Conservation (phyloP, 2,329 filamentous ascomycete species). For the Didymosphaeria variabile region DNA sequence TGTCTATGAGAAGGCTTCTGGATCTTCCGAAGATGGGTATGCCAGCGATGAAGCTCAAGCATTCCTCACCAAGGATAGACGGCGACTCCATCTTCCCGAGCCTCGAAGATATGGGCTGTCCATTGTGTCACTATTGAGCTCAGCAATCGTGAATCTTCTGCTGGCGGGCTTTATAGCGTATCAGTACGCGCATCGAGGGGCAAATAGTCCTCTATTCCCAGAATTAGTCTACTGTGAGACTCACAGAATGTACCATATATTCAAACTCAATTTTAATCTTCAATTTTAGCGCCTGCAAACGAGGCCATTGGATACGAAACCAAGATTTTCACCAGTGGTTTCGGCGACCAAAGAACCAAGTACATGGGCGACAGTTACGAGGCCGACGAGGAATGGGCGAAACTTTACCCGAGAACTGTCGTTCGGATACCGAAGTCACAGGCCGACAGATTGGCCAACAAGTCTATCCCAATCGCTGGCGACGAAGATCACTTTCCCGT, state of each 20-base stretch:
- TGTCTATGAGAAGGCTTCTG: neutral
- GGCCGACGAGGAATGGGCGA: neutral
- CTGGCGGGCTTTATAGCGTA: neutral
- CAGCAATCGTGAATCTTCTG: neutral
- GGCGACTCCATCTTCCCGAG: neutral
- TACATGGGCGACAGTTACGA: conserved; percentile 3
- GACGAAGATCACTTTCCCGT: neutral
- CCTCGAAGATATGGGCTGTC: neutral
- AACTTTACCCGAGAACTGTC: neutral
- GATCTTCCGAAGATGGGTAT: neutral
- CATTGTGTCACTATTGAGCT: neutral
- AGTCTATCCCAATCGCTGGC: neutral
- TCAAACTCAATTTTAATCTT: neutral
- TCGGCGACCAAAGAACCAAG: neutral
- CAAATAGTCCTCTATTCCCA: neutral
- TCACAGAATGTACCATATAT: neutral
- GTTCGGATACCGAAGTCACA: neutral
- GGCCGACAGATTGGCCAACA: neutral
- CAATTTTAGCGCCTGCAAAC: neutral
- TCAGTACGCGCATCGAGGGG: neutral
- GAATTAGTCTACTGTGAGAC: neutral
- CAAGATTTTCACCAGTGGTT: neutral
- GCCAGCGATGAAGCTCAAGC: neutral
- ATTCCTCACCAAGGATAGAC: neutral
- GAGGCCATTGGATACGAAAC: neutral